Evolutionary conservation across 495 filamentous ascomycete species (phyloP).

Genomic region (Neurospora africana): DNA sequence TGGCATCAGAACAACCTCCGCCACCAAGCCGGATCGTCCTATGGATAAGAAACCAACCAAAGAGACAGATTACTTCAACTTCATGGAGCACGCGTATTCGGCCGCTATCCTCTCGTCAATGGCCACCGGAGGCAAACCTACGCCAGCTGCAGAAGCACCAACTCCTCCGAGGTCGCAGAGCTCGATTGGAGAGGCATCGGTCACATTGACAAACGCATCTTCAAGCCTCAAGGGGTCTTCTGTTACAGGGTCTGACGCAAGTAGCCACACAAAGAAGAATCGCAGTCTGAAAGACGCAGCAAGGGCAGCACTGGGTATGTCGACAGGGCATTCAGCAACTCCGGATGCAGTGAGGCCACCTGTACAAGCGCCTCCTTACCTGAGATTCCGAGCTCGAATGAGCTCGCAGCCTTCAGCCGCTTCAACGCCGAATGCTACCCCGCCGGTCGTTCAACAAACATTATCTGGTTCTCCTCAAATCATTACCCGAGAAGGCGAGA

Average conservation of each 20-base stretch:
- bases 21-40: conserved; percentile 2
- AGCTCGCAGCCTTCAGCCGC: conserved; percentile 1
- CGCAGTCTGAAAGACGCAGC: conserved; percentile 19
- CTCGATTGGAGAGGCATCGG: not conserved
- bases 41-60: not conserved
- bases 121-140: not conserved
- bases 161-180: conserved; percentile 12
- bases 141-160: not conserved
- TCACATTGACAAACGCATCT: not conserved
- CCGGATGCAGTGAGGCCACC: not conserved
- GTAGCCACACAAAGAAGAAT: conserved; percentile 12
- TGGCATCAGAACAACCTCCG: conserved; percentile 6
- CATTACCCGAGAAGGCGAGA: not conserved
- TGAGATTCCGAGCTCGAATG: conserved; percentile 9
- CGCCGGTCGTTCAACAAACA: not conserved
- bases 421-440: not conserved
- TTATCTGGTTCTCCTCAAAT: not conserved
- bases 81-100: conserved; percentile 11
- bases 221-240: conserved; percentile 9
- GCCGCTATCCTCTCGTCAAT: not conserved
- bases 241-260: conserved; percentile 4
- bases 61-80: conserved; percentile 18
- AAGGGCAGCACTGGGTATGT: conserved; percentile 14
- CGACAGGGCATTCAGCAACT: conserved; percentile 2
- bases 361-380: conserved; percentile 6